Conservation (phyloP, 2,329 filamentous ascomycete genomes). For the Graphiopsis chlorocephala region DNA sequence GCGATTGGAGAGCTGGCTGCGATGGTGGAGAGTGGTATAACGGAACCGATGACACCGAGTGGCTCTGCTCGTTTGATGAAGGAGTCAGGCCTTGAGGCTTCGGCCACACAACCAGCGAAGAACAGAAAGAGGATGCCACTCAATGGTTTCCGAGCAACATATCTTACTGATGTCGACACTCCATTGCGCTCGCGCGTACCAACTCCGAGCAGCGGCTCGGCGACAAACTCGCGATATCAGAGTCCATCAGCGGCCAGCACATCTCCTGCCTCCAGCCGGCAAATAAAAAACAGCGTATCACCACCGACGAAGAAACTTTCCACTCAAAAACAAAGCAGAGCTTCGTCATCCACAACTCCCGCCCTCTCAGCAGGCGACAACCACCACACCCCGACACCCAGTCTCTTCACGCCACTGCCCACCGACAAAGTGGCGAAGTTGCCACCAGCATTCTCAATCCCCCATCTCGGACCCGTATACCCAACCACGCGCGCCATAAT, state of each 20-base stretch:
- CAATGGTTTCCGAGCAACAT: not conserved
- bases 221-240: not conserved
- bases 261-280: not conserved
- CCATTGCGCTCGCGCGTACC: not conserved
- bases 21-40: not conserved
- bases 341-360: not conserved
- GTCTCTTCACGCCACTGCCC: not conserved
- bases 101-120: not conserved
- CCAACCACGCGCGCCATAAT: constrained; percentile 24
- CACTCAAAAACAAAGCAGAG: not conserved
- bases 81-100: not conserved
- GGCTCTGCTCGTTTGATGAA: not conserved
- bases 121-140: constrained; percentile 6
- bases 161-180: not conserved
- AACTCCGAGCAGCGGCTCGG: not conserved
- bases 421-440: not conserved
- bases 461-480: constrained; percentile 24
- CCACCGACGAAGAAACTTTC: not conserved
- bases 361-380: not conserved
- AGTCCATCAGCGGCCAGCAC: not conserved
- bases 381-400: not conserved
- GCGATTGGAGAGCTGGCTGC: not conserved
- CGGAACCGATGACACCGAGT: not conserved
- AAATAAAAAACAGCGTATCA: not conserved
- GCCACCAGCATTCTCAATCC: constrained; percentile 7